A percentile compares a stretch with the other conserved stretches of the same genome.
phyloP scores from a whole-genome alignment of 768 basidiomycete species.

The Trametes gibbosa region DNA sequence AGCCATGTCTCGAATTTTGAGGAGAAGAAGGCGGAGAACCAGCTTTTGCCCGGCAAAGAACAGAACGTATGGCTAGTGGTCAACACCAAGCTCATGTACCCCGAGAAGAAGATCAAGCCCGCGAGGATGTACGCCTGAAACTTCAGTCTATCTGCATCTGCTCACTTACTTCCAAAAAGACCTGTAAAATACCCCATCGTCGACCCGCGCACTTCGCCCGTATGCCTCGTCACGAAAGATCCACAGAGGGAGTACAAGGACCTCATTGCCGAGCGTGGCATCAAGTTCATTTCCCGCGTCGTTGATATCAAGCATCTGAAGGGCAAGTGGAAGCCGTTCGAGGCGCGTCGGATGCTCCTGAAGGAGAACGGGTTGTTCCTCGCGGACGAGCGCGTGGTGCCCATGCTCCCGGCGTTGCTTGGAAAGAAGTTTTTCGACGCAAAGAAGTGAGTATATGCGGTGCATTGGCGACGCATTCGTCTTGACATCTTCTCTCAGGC shows the following conservation, averaged over 20 bases:
- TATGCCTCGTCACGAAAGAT: slow-evolving; percentile 94
- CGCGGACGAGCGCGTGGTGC: slow-evolving; percentile 87
- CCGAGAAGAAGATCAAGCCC: slow-evolving; percentile 76
- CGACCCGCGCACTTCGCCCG: slow-evolving; percentile 74
- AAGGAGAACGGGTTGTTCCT: slow-evolving; percentile 92
- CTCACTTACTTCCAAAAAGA: slow-evolving; percentile 33
- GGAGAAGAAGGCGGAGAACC: slow-evolving; percentile 62
- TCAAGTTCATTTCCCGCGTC: slow-evolving; percentile 90
- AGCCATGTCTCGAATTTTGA: slow-evolving; percentile 64
- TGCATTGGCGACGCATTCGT: slow-evolving; percentile 4
- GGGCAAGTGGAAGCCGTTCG: slow-evolving; percentile 87
- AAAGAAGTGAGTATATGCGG: slow-evolving; percentile 71
- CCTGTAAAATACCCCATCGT: slow-evolving; percentile 78
- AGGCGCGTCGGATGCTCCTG: slow-evolving; percentile 77
- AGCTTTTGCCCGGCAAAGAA: slow-evolving; percentile 76
- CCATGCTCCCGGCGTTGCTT: slow-evolving; percentile 81
- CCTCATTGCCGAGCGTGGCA: slow-evolving; percentile 68
- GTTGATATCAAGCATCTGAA: slow-evolving; percentile 90
- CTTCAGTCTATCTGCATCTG: neutral
- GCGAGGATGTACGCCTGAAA: slow-evolving; percentile 68
- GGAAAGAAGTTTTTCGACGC: slow-evolving; percentile 92
- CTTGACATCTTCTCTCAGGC: slow-evolving; percentile 45
- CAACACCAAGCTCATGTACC: slow-evolving; percentile 78
- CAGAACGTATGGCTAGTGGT: slow-evolving; percentile 89
- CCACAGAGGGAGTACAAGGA: slow-evolving; percentile 97